Percentiles rank a stretch among this genome's conserved stretches.
These are phyloP conservation scores for Mercurialis annua DNA, from an alignment of 345 rosid genomes.

Conservation along the genomic window DNA sequence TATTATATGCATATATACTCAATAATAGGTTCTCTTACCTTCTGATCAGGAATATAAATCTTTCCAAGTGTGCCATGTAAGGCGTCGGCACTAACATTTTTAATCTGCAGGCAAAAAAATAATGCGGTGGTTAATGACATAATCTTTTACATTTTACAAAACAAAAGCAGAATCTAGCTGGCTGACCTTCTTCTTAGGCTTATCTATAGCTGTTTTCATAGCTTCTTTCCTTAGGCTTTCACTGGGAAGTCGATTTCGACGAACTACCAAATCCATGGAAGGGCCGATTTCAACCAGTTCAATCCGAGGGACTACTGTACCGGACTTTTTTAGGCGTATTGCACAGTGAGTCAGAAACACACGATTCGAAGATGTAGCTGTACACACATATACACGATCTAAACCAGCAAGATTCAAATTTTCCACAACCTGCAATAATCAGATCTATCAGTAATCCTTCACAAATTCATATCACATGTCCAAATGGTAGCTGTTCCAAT, in stretches of 20 bases:
- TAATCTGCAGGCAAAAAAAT: conserved; percentile 42
- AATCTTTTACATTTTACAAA: background rate
- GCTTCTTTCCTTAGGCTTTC: conserved; percentile 79
- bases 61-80: conserved; percentile 63
- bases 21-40: conserved; percentile 38
- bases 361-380: conserved; percentile 66
- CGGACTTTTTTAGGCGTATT: conserved; percentile 78
- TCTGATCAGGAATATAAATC: conserved; percentile 91
- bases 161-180: background rate
- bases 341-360: conserved; percentile 82
- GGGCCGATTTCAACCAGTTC: conserved; percentile 95
- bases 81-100: conserved; percentile 66
- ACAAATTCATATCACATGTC: background rate
- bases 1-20: background rate
- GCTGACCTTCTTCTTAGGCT: conserved; percentile 81
- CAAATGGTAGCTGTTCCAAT: background rate
- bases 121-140: conserved; percentile 11
- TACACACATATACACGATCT: conserved; percentile 79
- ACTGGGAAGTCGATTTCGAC: conserved; percentile 91
- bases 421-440: conserved; percentile 69
- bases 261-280: conserved; percentile 84
- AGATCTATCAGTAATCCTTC: conserved; percentile 2
- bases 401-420: conserved; percentile 78
- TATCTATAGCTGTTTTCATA: conserved; percentile 65
- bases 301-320: conserved; percentile 78